Conservation (phyloP, 345 rosid species). For the Carallia pectinifolia region DNA sequence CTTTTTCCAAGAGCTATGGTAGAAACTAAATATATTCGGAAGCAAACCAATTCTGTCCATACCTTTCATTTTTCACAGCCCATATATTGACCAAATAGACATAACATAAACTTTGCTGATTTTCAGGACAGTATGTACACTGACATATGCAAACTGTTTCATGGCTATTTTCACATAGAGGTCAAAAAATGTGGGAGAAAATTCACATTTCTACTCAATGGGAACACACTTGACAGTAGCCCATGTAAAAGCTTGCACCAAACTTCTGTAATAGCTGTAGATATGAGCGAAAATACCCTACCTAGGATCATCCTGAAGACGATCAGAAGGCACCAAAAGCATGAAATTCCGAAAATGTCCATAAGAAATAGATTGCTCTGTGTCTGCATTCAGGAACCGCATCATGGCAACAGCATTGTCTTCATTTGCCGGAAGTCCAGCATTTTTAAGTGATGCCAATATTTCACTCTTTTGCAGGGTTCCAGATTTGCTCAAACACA, state of each 20-base stretch:
- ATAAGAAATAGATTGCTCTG: slow-evolving; percentile 90
- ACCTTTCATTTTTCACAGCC: no score
- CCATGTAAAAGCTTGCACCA: not conserved
- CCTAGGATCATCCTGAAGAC: slow-evolving; percentile 96
- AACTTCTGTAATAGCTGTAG: not conserved
- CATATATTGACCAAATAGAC: no score
- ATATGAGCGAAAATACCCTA: slow-evolving; percentile 32
- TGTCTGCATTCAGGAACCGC: slow-evolving; percentile 84
- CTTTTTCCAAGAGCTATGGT: no score
- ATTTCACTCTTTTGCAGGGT: slow-evolving; percentile 96
- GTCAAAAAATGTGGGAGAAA: not conserved
- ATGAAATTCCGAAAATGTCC: slow-evolving; percentile 96
- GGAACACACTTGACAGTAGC: slow-evolving; percentile 1
- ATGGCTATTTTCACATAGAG: not conserved
- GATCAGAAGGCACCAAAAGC: slow-evolving; percentile 90
- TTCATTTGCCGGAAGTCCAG: slow-evolving; percentile 96
- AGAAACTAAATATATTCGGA: no score
- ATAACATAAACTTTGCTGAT: no score
- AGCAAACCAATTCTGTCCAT: no score
- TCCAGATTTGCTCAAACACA: slow-evolving; percentile 90
- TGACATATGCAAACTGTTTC: no score
- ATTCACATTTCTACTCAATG: slow-evolving; percentile 1
- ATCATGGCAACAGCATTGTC: slow-evolving; percentile 97
- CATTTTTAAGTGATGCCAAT: slow-evolving; percentile 77
- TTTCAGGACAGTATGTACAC: no score